phyloP scores from a whole-genome alignment of 176 grass and related monocot genomes.

The Guadua angustifolia region DNA sequence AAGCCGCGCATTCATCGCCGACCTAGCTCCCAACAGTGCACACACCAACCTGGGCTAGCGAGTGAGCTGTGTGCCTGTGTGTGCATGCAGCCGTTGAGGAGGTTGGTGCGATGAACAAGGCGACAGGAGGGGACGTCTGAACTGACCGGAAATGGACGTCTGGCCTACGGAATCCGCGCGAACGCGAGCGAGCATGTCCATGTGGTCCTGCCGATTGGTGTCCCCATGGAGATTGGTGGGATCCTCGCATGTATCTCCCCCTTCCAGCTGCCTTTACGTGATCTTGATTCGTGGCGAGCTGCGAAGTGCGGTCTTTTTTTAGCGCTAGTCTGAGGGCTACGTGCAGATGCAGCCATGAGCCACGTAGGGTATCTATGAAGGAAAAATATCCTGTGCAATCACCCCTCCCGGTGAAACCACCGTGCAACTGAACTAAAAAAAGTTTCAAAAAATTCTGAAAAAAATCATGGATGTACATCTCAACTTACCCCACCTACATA shows the following conservation, averaged over 20 bases:
- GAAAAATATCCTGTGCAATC: no score
- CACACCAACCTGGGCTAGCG: neutral
- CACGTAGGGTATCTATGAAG: no score
- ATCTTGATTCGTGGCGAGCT: neutral
- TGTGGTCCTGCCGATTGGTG: neutral
- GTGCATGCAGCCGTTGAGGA: neutral
- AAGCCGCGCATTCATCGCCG: no score
- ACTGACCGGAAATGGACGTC: neutral
- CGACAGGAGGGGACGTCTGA: neutral
- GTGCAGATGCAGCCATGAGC: neutral
- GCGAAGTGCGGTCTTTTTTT: neutral
- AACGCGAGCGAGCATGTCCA: neutral
- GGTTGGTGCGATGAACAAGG: neutral
- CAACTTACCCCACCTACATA: no score
- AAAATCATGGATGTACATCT: no score
- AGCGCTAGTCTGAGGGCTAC: neutral
- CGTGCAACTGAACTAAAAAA: no score
- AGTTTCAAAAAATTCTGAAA: no score
- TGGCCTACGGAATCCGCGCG: slow-evolving; percentile 26
- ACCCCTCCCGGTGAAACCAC: no score
- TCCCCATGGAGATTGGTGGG: neutral
- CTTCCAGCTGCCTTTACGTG: neutral
- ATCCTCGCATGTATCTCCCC: neutral
- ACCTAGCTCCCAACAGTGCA: no score
- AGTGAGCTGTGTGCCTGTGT: neutral